Conservation (phyloP, 2,329 filamentous ascomycete species). For the Phoma herbarum region DNA sequence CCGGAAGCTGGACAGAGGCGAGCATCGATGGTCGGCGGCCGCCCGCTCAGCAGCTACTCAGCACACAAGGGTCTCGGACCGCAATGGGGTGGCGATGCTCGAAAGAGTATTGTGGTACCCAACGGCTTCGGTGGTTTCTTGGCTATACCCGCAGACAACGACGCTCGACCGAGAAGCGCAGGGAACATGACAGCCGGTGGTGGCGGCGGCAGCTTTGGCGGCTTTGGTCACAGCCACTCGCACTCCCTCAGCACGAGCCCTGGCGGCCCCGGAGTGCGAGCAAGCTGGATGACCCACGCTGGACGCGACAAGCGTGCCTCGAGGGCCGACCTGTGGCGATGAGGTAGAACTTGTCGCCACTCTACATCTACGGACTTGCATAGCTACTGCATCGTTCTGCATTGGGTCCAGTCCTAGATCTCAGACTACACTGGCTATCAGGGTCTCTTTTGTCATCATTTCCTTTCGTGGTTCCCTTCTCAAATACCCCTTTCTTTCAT, state of each 20-base stretch:
- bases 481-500: constrained; percentile 26
- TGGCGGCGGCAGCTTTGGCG: constrained; percentile 26
- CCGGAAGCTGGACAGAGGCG: constrained; percentile 54
- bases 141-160: constrained; percentile 61
- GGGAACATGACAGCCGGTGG: constrained; percentile 38
- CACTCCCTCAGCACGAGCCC: constrained; percentile 35
- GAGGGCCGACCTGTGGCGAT: constrained; percentile 49
- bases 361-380: neutral
- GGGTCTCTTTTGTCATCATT: neutral
- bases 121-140: constrained; percentile 74
- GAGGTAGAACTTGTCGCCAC: constrained; percentile 12
- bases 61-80: constrained; percentile 60
- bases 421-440: neutral
- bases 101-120: constrained; percentile 70
- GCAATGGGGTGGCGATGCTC: constrained; percentile 66
- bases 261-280: constrained; percentile 31
- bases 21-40: constrained; percentile 52
- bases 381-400: neutral
- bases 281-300: constrained; percentile 46
- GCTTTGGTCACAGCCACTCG: constrained; percentile 34
- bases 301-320: constrained; percentile 47
- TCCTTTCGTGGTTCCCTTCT: constrained; percentile 22
- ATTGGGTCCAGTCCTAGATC: neutral
- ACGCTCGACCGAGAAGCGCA: constrained; percentile 47
- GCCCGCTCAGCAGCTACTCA: constrained; percentile 57